Evolutionary conservation across 2,329 filamentous ascomycete genomes (phyloP).

Genomic region (Trichophyton rubrum): DNA sequence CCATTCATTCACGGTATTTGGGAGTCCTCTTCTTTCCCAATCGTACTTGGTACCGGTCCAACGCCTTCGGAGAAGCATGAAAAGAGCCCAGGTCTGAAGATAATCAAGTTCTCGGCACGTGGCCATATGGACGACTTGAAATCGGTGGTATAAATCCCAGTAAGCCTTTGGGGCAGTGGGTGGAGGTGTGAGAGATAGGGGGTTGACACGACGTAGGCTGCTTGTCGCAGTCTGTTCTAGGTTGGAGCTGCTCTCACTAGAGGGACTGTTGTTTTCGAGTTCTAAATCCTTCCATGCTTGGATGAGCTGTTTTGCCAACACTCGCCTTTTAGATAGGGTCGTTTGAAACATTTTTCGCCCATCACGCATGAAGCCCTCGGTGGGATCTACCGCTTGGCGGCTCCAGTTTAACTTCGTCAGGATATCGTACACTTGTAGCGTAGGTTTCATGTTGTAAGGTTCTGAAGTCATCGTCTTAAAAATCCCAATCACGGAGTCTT

Average conservation of each 20-base stretch:
- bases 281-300: not conserved
- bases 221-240: too few species aligned
- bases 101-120: slow-evolving; percentile 9
- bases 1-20: slow-evolving; percentile 38
- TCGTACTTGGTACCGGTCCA: slow-evolving; percentile 12
- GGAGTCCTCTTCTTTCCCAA: slow-evolving; percentile 29
- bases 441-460: slow-evolving; percentile 47
- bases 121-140: slow-evolving; percentile 8
- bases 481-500: slow-evolving; percentile 39
- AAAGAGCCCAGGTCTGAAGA: slow-evolving; percentile 13
- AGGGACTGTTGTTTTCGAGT: not conserved
- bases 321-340: slow-evolving; percentile 19
- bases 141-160: slow-evolving; percentile 10
- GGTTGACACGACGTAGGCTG: not conserved
- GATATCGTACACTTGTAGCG: slow-evolving; percentile 42
- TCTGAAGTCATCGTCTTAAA: slow-evolving; percentile 48
- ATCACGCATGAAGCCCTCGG: slow-evolving; percentile 18
- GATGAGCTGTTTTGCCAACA: slow-evolving; percentile 2
- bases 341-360: slow-evolving; percentile 22
- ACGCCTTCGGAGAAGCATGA: slow-evolving; percentile 10
- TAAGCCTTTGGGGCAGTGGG: slow-evolving; percentile 3
- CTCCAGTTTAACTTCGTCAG: slow-evolving; percentile 22
- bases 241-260: not conserved
- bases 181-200: not conserved
- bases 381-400: slow-evolving; percentile 14